Conservation (phyloP, 495 filamentous ascomycete genomes). For the Xylaria venustula region DNA sequence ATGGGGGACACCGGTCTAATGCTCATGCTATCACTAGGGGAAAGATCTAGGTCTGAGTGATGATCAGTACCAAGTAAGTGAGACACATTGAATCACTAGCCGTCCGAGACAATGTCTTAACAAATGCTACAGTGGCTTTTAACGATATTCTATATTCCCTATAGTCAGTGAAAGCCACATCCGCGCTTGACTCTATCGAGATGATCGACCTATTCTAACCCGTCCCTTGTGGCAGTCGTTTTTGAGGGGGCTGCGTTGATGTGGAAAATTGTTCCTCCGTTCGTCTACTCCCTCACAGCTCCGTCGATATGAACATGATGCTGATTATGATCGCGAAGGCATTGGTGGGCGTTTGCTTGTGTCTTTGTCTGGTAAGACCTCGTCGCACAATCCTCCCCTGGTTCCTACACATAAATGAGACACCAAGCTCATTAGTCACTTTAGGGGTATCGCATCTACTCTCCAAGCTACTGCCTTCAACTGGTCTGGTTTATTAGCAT, state of each 20-base stretch:
- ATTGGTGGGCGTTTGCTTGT: slow-evolving; percentile 26
- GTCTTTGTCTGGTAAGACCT: slow-evolving; percentile 30
- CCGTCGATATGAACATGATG: slow-evolving; percentile 14
- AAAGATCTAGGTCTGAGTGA: slow-evolving; percentile 41
- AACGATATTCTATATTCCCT: slow-evolving; percentile 74
- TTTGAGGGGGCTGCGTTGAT: slow-evolving; percentile 71
- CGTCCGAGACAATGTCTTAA: neutral
- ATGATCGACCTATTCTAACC: slow-evolving; percentile 19
- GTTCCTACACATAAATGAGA: neutral
- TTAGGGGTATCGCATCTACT: slow-evolving; percentile 41
- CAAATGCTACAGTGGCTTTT: slow-evolving; percentile 60
- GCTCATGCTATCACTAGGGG: slow-evolving; percentile 1
- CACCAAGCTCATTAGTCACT: neutral
- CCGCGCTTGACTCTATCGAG: neutral
- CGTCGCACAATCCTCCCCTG: slow-evolving; percentile 10
- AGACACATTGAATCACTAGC: neutral
- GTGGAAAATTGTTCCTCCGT: slow-evolving; percentile 66
- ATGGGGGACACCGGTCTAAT: neutral
- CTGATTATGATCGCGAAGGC: slow-evolving; percentile 15
- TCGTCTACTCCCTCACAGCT: slow-evolving; percentile 33
- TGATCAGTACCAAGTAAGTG: slow-evolving; percentile 31
- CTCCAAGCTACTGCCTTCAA: slow-evolving; percentile 50
- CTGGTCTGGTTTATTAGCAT: slow-evolving; percentile 65
- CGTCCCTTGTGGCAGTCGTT: slow-evolving; percentile 38
- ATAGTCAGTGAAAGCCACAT: slow-evolving; percentile 37